Conservation (phyloP, 768 basidiomycete genomes). For the Lactarius sanguifluus region DNA sequence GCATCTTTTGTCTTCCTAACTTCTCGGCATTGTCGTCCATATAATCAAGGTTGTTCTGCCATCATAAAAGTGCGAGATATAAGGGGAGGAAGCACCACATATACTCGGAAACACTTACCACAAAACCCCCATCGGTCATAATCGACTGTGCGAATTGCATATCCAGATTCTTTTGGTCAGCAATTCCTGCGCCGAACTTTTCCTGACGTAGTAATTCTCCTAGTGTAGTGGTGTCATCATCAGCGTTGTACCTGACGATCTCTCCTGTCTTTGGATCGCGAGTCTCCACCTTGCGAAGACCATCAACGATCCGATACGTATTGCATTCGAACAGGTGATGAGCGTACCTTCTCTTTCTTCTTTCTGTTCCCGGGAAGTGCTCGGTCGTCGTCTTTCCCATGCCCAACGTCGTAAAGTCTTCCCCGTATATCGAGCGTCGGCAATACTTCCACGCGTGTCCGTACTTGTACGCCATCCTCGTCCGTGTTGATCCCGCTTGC, state of each 20-base stretch:
- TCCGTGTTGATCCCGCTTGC: conserved; percentile 39
- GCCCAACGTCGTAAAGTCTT: conserved; percentile 87
- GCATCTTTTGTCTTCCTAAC: conserved; percentile 91
- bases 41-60: conserved; percentile 85
- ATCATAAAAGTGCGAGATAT: not conserved
- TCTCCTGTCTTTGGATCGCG: conserved; percentile 91
- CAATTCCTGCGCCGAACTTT: conserved; percentile 81
- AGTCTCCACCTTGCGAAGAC: conserved; percentile 68
- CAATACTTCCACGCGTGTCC: conserved; percentile 74
- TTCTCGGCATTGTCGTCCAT: conserved; percentile 96
- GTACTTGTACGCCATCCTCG: conserved; percentile 42
- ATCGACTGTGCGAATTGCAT: conserved; percentile 86
- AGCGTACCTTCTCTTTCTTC: conserved; percentile 68
- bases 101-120: conserved; percentile 47
- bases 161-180: conserved; percentile 91
- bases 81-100: not conserved
- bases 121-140: conserved; percentile 83
- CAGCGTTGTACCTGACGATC: conserved; percentile 82
- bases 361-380: conserved; percentile 66
- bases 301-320: conserved; percentile 12
- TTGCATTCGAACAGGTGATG: conserved; percentile 12
- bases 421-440: conserved; percentile 88
- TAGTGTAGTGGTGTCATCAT: conserved; percentile 83
- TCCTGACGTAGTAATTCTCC: conserved; percentile 95
- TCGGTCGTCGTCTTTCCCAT: conserved; percentile 59